A percentile compares a stretch with the other conserved stretches of the same genome.
These are phyloP conservation scores for Chlamydomonas applanata DNA, from an alignment of 139 green algal genomes.

Conservation along the genomic window DNA sequence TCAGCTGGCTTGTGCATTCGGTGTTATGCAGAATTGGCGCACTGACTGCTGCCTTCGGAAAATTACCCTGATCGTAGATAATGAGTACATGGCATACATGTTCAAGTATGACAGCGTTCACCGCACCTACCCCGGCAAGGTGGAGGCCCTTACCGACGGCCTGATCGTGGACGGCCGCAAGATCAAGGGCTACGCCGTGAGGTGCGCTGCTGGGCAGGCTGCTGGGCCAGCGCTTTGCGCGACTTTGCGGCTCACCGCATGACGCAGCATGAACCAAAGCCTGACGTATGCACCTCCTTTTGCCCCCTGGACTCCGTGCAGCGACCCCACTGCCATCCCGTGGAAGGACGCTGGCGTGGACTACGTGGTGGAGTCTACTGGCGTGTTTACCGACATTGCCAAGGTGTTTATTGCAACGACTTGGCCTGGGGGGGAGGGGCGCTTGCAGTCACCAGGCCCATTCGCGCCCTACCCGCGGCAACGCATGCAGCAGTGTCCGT, in stretches of 20 bases:
- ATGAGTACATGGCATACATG: slow-evolving; percentile 67
- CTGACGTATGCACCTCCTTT: background rate
- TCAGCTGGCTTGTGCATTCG: too few species aligned
- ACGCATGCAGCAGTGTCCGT: background rate
- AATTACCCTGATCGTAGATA: too few species aligned
- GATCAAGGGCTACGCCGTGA: slow-evolving; percentile 9
- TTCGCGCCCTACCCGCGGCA: background rate
- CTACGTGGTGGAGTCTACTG: slow-evolving; percentile 90
- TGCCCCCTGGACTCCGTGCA: slow-evolving; percentile 25
- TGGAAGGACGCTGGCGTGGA: slow-evolving; percentile 79
- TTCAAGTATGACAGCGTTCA: slow-evolving; percentile 91
- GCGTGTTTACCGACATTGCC: slow-evolving; percentile 90
- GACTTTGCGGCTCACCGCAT: background rate
- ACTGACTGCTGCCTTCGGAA: too few species aligned
- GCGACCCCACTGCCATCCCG: slow-evolving; percentile 82
- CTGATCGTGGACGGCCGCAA: slow-evolving; percentile 4
- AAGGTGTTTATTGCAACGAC: slow-evolving; percentile 41
- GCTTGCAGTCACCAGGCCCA: too few species aligned
- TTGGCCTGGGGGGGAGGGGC: too few species aligned
- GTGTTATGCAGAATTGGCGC: too few species aligned
- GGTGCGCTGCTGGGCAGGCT: slow-evolving; percentile 13
- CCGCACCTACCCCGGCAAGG: slow-evolving; percentile 16
- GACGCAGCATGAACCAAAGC: background rate
- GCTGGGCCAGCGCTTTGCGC: background rate
- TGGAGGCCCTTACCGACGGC: background rate